Evolutionary conservation across 305 asterid species (phyloP), one percentile per base, ranked within the genome.

Genomic region (Ilex paraguariensis): DNA sequence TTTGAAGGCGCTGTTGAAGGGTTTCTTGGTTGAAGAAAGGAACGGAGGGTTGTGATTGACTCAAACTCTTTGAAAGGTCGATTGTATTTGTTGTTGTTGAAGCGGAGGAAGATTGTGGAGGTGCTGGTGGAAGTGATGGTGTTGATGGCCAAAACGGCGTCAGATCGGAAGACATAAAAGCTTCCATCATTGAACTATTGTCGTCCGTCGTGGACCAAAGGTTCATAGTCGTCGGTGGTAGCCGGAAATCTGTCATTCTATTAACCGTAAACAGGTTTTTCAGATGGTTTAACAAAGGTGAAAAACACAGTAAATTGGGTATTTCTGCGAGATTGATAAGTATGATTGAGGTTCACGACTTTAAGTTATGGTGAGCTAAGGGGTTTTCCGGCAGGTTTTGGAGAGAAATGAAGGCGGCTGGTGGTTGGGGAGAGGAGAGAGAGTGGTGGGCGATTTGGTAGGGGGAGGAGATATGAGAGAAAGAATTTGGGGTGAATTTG

Each of bases 1-100:
- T 62, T 12, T 73, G 90, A 2, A 92, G 80, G 6, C 96, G 95
- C 61, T 85, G 90, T 76, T 92, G 98, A 17, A 92, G 91, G 0
- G 90, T 79, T 30, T 92, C 98, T 9, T 82, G 93, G 57, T 64
- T 89, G 75, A 90, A 74, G 17, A 68, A 49, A 5, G 71, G 75
- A 12, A 12, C 13, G 16, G 53, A 49, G 11, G 12, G 56, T 49
- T 36, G 73, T 4, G 49, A 60, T 13, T 48, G 68, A 6, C 28
- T 21, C 28, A 21, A 21, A 21, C 28, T 21, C 28, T 69, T 67
- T 2, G 77, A 46, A 11, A 68, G 56, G 44, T 70, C 70, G 10
- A 53, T 61, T 4, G 40, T 11, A 17, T 49, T n/a, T 12, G 14
- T 49, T 49, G 53, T 11, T 45, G 50, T 45, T 13, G 50, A 45